Conservation (phyloP, 345 rosid species). For the Raphanus raphanistrum region DNA sequence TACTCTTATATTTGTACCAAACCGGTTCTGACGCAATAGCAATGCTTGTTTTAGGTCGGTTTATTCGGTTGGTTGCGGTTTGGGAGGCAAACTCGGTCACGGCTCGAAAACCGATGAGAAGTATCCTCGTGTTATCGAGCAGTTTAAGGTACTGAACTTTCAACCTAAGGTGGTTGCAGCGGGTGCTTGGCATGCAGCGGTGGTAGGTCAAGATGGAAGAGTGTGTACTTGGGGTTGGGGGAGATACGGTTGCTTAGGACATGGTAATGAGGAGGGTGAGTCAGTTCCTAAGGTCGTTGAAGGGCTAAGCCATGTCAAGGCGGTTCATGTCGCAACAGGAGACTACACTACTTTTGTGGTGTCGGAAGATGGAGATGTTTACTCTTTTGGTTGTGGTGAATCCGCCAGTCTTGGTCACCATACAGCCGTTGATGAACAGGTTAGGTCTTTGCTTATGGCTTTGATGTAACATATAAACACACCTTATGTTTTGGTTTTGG, state of each 20-base stretch:
- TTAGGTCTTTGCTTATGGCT: background rate
- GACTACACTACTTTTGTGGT: constrained; percentile 95
- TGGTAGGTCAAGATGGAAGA: constrained; percentile 88
- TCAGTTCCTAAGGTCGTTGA: constrained; percentile 88
- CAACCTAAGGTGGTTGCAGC: constrained; percentile 94
- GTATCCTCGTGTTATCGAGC: constrained; percentile 82
- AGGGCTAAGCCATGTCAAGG: constrained; percentile 76
- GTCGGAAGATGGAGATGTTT: constrained; percentile 81
- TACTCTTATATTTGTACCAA: background rate
- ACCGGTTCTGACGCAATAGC: background rate
- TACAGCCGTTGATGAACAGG: constrained; percentile 67
- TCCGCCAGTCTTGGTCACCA: constrained; percentile 95
- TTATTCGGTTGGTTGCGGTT: constrained; percentile 96
- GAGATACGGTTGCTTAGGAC: constrained; percentile 96
- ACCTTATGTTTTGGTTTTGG: background rate
- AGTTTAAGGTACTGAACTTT: constrained; percentile 66
- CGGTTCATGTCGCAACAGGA: constrained; percentile 91
- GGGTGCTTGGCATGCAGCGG: constrained; percentile 99
- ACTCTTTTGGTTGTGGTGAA: constrained; percentile 96
- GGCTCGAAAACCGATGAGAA: constrained; percentile 95
- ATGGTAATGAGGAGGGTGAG: constrained; percentile 96
- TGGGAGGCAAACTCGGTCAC: constrained; percentile 98
- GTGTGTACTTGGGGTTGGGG: constrained; percentile 99
- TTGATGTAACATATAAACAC: background rate
- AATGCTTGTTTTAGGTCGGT: constrained; percentile 66